These are phyloP conservation scores for Xylariaceae sp. DNA, from an alignment of 2,329 filamentous ascomycete species.

Conservation along the genomic window DNA sequence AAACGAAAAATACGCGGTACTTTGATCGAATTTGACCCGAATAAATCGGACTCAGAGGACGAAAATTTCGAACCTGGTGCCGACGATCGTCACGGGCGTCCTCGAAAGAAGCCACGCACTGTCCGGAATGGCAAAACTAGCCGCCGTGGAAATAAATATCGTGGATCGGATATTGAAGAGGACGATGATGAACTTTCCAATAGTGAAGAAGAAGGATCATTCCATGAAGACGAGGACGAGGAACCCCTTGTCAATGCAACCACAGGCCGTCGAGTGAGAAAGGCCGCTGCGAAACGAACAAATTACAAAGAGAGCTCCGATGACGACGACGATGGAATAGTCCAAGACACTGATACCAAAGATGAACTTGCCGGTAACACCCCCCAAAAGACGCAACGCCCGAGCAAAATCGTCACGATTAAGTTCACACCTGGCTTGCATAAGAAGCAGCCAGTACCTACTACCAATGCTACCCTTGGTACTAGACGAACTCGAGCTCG, in stretches of 20 bases:
- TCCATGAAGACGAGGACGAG: conserved; percentile 42
- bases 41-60: conserved; percentile 70
- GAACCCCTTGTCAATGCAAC: conserved; percentile 46
- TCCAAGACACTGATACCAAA: conserved; percentile 40
- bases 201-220: conserved; percentile 58
- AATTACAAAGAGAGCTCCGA: conserved; percentile 56
- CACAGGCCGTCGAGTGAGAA: conserved; percentile 53
- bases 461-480: conserved; percentile 26
- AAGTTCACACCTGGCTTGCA: conserved; percentile 40
- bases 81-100: conserved; percentile 43
- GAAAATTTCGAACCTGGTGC: conserved; percentile 66
- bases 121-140: conserved; percentile 42
- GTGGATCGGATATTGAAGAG: conserved; percentile 67
- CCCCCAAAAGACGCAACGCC: conserved; percentile 38
- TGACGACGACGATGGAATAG: conserved; percentile 46
- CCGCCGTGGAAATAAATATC: conserved; percentile 49
- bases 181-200: conserved; percentile 59
- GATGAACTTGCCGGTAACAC: conserved; percentile 46
- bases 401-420: conserved; percentile 53
- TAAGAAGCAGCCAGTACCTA: conserved; percentile 31
- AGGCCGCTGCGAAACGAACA: conserved; percentile 49
- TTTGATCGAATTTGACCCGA: conserved; percentile 65
- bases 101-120: conserved; percentile 49
- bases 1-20: conserved; percentile 61
- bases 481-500: conserved; percentile 60